Evolutionary conservation across 1,284 basidiomycete genomes (phyloP), one percentile per base, ranked within the genome.

Genomic region (Malassezia sympodialis): DNA sequence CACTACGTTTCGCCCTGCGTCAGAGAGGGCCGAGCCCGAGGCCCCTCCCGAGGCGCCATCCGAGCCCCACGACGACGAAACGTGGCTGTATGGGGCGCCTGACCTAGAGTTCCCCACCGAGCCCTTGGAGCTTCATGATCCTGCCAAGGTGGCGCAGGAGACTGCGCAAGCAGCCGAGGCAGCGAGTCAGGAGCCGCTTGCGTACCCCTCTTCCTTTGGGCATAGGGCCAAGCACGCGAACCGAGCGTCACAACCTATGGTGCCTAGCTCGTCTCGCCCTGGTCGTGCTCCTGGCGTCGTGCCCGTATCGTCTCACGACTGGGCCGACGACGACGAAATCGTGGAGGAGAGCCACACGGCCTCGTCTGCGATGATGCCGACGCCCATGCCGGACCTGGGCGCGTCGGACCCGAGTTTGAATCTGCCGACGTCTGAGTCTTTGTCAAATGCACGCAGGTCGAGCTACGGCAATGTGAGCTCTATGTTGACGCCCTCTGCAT

Each of bases 201-300:
- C 56, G 42, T 69, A 65, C 35, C 68, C 68, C 11, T 69, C 67
- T 15, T 68, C 63, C 0, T 71, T 71, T 32, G 65, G 65, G 12
- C 63, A 61, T 56, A 66, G 66, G 56, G 10, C n/a, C 37, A 67
- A 68, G 56, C 50, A 59, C 24, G 37, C 30, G n/a, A 24, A 17
- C 7, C 41, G 14, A 15, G 28, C 28, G 7, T 34, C 44, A 6
- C n/a, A 17, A 6, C 15, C 44, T 4, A 15, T 46, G 14, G 6
- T 21, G 21, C 34, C 26, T 6, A 30, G 31, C 15, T 26, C 32
- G 10, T 19, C 47, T 5, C 53, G 53, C 27, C 53, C 53, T 8
- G 53, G 53, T 11, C 53, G 53, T 14, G 24, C 32, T 17, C 21
- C 34, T 15, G 40, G 35, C 23, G 48, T 27, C 3, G 34, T n/a